phyloP scores from a whole-genome alignment of 192 early-diverging fungal species.

The Phlyctochytrium bullatum region DNA sequence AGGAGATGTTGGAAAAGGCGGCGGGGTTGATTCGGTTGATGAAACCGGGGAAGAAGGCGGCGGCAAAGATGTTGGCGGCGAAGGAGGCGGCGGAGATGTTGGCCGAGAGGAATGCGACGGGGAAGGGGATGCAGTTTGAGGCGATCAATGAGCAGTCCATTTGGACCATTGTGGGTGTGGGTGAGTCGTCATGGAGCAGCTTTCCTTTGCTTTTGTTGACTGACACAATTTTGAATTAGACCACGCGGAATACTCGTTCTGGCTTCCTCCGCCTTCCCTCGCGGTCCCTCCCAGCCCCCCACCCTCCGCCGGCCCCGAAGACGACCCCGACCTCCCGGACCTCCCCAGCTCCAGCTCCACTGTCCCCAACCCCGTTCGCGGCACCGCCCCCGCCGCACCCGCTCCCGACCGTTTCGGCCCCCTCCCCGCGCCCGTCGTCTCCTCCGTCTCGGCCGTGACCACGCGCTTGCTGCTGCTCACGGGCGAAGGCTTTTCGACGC shows the following conservation, averaged over 20 bases:
- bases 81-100: not conserved
- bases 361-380: not conserved
- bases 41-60: not conserved
- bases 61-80: not conserved
- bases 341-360: too few relatives aligned
- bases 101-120: slow-evolving; percentile 4
- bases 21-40: not conserved
- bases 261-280: not conserved
- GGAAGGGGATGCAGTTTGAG: slow-evolving; percentile 57
- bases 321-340: too few relatives aligned
- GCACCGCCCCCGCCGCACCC: not conserved
- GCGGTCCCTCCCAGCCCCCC: slow-evolving; percentile 1
- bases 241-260: slow-evolving; percentile 9
- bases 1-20: not conserved
- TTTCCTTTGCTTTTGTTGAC: slow-evolving; percentile 2
- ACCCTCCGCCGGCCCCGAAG: too few relatives aligned
- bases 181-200: slow-evolving; percentile 27
- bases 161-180: slow-evolving; percentile 91
- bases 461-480: not conserved
- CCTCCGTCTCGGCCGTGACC: not conserved
- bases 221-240: not conserved
- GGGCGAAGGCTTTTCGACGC: not conserved
- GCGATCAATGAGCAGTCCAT: slow-evolving; percentile 86
- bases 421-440: not conserved
- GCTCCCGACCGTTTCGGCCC: not conserved